Evolutionary conservation across 768 basidiomycete genomes (phyloP), one percentile per base, ranked within the genome.

Genomic region (Termitomyces heimii): DNA sequence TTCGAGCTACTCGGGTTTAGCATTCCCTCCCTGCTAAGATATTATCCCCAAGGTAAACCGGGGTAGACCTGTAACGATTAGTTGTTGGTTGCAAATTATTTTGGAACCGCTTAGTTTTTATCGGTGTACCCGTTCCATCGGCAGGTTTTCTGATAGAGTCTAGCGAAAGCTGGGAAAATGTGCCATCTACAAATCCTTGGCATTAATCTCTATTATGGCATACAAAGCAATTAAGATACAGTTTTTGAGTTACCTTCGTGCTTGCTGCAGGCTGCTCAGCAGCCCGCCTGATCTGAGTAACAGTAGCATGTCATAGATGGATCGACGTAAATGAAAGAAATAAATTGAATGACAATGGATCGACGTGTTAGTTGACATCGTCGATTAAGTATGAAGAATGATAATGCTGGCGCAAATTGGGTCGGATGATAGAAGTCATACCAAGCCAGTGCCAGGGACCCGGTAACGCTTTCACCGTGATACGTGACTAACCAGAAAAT

Each of bases 11-110:
- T 14, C 3, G 34, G 16, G 13, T 35, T 13, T 37, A 18, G 37
- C 37, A 37, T 37, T 5, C 14, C 12, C 37, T 42, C 20, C 7
- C 20, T 43, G 22, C 22, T 43, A 9, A 10, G 4, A 22, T 22
- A 22, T 43, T 5, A n/a, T 13, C 22, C n/a, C n/a, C n/a, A n/a
- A n/a, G n/a, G n/a, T n/a, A n/a, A n/a, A n/a, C n/a, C n/a, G n/a
- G n/a, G n/a, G n/a, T n/a, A n/a, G n/a, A n/a, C n/a, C n/a, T n/a
- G n/a, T n/a, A n/a, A n/a, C n/a, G n/a, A n/a, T n/a, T n/a, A 24
- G 56, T 71, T 4, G 58, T 61, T n/a, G n/a, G 56, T 72, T 9
- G 58, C 59, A 2, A 68, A 62, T 12, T 72, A 71, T 0, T 29
- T 71, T 52, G 72, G 71, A 1, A 61, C 47, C 2, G 44, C 61